These are phyloP conservation scores for Pneumocystis sp. DNA, from an alignment of 1,139 yeast genomes.

Conservation along the genomic window DNA sequence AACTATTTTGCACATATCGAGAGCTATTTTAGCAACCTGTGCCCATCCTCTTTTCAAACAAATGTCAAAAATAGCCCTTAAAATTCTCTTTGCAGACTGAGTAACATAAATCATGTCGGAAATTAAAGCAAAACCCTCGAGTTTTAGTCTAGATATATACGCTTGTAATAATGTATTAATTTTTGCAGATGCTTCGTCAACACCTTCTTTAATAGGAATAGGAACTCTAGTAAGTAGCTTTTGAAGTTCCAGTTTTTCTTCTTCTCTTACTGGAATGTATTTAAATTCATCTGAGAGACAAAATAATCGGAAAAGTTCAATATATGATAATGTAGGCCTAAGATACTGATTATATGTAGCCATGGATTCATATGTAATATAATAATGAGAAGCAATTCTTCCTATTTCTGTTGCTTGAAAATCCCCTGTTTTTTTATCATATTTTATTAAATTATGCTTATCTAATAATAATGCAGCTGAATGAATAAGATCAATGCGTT, in stretches of 20 bases:
- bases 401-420: slow-evolving; percentile 63
- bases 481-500: slow-evolving; percentile 55
- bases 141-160: slow-evolving; percentile 54
- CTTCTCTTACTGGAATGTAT: slow-evolving; percentile 69
- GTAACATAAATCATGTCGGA: slow-evolving; percentile 89
- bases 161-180: slow-evolving; percentile 70
- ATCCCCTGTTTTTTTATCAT: slow-evolving; percentile 36
- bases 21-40: slow-evolving; percentile 38
- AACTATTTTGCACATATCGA: slow-evolving; percentile 64
- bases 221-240: slow-evolving; percentile 66
- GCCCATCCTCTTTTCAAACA: slow-evolving; percentile 64
- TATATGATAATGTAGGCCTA: slow-evolving; percentile 44
- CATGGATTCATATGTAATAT: slow-evolving; percentile 64
- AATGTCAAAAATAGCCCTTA: slow-evolving; percentile 75
- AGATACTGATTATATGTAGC: slow-evolving; percentile 42
- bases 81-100: slow-evolving; percentile 81
- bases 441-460: slow-evolving; percentile 38
- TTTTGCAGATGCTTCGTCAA: slow-evolving; percentile 64
- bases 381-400: slow-evolving; percentile 71
- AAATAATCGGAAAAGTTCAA: slow-evolving; percentile 66
- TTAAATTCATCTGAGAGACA: slow-evolving; percentile 74
- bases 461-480: slow-evolving; percentile 54
- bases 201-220: slow-evolving; percentile 62
- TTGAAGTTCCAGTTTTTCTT: slow-evolving; percentile 64
- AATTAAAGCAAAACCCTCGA: slow-evolving; percentile 82